Evolutionary conservation across 345 rosid genomes (phyloP).

Genomic region (Lumnitzera racemosa): DNA sequence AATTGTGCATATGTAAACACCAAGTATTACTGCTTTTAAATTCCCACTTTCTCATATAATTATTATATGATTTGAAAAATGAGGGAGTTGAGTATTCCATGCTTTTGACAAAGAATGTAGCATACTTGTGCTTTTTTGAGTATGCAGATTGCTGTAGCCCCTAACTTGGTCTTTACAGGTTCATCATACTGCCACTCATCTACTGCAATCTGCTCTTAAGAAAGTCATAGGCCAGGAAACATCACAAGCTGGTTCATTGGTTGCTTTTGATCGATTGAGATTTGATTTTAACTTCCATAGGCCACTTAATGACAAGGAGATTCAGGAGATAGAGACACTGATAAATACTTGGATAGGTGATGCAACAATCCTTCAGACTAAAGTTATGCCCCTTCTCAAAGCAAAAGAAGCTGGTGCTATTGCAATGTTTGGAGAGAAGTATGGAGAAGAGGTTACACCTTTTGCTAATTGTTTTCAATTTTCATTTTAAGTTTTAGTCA

Average conservation of each 20-base stretch:
- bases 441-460: constrained; percentile 68
- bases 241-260: constrained; percentile 97
- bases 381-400: constrained; percentile 69
- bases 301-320: constrained; percentile 56
- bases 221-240: constrained; percentile 77
- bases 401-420: constrained; percentile 89
- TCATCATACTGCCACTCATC: constrained; percentile 97
- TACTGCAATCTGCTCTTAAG: constrained; percentile 90
- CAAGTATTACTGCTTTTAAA: no score
- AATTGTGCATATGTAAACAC: not conserved
- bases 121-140: not conserved
- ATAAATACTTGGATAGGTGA: constrained; percentile 87
- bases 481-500: not conserved
- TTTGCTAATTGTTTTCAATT: constrained; percentile 2
- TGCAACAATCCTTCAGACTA: constrained; percentile 64
- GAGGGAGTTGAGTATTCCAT: no score
- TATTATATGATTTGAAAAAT: no score
- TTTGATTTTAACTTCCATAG: constrained; percentile 87
- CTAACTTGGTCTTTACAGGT: constrained; percentile 37
- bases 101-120: no score
- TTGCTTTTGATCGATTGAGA: constrained; percentile 93
- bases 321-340: constrained; percentile 61
- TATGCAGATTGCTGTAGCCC: not conserved
- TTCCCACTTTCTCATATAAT: no score
- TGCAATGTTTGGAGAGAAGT: constrained; percentile 98